Evolutionary conservation across 768 basidiomycete species (phyloP), one percentile per base, ranked within the genome.

Genomic region (Macrolepiota fuliginosa): DNA sequence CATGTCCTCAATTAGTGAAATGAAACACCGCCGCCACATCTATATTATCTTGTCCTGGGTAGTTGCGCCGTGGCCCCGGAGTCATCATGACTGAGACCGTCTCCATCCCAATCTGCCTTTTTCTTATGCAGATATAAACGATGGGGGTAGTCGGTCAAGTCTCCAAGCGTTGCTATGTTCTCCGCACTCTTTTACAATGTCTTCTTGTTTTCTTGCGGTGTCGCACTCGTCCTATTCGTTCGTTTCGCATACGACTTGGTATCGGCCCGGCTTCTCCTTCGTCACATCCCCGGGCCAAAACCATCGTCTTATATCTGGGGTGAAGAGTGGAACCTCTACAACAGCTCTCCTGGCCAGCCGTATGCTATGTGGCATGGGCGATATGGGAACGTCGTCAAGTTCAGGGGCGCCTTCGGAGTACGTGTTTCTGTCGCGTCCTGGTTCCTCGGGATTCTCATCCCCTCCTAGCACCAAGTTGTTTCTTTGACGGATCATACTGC

Each of bases 401-500:
- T 87, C 64, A 76, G 77, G 5, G 85, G 86, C 15, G 82, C 83
- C 32, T 80, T 84, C 35, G 84, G 86, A 39, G 86, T 87, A 67
- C 55, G 77, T 27, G 19, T 27, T 32, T 7, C 29, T 27, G 45
- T 10, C n/a, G 47, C 52, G 60, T 63, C 54, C 32, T 40, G 27
- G 53, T 62, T 19, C 60, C 29, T 36, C 24, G 32, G 32, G 24
- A 36, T 51, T 53, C 59, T 67, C 27, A 65, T 55, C 4, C n/a
- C 35, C 56, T 53, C 32, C 15, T 65, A 88, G 85, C 82, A 83
- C 67, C 83, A 82, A 65, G 71, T 87, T 17, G 68, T 88, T 36
- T 86, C 85, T 15, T 77, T 88, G 37, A 81, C 82, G 0, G 85
- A 87, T 67, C 69, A 77, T 36, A 74, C 29, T 1, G 81, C 87